A percentile compares a stretch with the other conserved stretches of the same genome.
Conservation (phyloP, 805 yeast species). For the Ogataea paraovalis region DNA sequence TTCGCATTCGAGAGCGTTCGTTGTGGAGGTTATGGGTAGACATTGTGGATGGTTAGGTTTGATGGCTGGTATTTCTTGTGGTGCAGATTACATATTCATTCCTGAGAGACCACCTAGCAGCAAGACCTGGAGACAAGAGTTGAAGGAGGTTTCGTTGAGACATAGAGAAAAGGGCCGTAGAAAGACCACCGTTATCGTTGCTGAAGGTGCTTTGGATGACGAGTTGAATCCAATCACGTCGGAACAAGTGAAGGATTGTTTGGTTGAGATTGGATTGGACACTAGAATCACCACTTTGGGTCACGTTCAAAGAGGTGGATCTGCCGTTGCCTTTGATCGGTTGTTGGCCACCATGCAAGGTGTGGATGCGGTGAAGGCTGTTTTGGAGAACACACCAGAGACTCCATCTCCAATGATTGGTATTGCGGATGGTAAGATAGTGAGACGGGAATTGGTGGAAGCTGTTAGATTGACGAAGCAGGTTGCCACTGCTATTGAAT, state of each 20-base stretch:
- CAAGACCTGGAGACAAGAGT: constrained; percentile 73
- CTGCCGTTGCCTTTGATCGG: constrained; percentile 95
- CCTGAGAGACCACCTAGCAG: constrained; percentile 83
- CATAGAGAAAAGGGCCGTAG: constrained; percentile 88
- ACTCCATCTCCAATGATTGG: constrained; percentile 96
- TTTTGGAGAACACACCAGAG: constrained; percentile 79
- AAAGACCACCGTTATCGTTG: constrained; percentile 93
- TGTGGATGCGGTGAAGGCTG: constrained; percentile 95
- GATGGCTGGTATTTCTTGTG: constrained; percentile 95
- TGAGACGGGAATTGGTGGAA: constrained; percentile 80
- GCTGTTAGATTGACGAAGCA: constrained; percentile 82
- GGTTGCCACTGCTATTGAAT: constrained; percentile 85
- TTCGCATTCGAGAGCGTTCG: constrained; percentile 96
- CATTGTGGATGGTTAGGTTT: constrained; percentile 99
- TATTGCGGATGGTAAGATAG: constrained; percentile 79
- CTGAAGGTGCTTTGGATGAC: constrained; percentile 93
- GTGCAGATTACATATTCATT: constrained; percentile 90
- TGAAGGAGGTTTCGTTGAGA: constrained; percentile 67
- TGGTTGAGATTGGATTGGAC: constrained; percentile 82
- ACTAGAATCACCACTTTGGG: constrained; percentile 94
- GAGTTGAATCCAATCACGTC: constrained; percentile 79
- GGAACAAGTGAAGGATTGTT: constrained; percentile 73
- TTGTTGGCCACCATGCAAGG: constrained; percentile 92
- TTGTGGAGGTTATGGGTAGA: constrained; percentile 98
- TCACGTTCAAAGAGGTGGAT: constrained; percentile 98